Base-by-base conservation (phyloP, 2,329 filamentous ascomycete species). In the Phaeophleospora eucalypticola region DNA sequence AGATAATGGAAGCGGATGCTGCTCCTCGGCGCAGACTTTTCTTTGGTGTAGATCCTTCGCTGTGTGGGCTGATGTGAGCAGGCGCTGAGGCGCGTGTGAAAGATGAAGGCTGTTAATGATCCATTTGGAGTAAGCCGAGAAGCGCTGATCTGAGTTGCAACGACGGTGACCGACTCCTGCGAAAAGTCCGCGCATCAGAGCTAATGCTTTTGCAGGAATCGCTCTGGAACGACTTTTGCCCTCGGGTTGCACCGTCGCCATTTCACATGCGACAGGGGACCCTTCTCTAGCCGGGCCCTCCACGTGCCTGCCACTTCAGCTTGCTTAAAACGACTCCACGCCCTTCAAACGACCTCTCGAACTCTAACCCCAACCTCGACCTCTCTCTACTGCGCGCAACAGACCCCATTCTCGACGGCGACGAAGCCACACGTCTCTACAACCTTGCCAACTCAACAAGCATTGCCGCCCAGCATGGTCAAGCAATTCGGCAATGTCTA, bases 401-500 rank as follows among this genome's bases (percentile, higher is more conserved):
- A 19, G 18, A 19, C 36, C 36, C 12, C 16, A 12, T 16, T 7
- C 38, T 32, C 24, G 4, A 19, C 19, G 42, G 37, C 42, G 42
- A 45, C 35, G 19, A 34, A 45, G 42, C 37, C 42, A 36, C 35
- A 39, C 20, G 24, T 4, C 21, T 12, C 18, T 8, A 12, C 7
- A 20, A 24, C 24, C 21, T 16, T 17, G 24, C 19, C 42, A 16
- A 16, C 12, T 8, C 12, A 29, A 14, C 12, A 36, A 24, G 18
- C 33, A 45, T 41, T 41, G 41, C n/a, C n/a, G n/a, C 32, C 46
- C 54, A 56, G 29, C 49, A 59, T 64, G 59, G 24, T 29, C 24
- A 61, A 59, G 49, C 52, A 65, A 45, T 73, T 79, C 43, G 74
- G 77, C 18, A 81, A 81, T 53, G 74, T 81, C 57, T 81, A 82